Conservation (phyloP, 805 yeast genomes). For the Hanseniaspora taiwanica region DNA sequence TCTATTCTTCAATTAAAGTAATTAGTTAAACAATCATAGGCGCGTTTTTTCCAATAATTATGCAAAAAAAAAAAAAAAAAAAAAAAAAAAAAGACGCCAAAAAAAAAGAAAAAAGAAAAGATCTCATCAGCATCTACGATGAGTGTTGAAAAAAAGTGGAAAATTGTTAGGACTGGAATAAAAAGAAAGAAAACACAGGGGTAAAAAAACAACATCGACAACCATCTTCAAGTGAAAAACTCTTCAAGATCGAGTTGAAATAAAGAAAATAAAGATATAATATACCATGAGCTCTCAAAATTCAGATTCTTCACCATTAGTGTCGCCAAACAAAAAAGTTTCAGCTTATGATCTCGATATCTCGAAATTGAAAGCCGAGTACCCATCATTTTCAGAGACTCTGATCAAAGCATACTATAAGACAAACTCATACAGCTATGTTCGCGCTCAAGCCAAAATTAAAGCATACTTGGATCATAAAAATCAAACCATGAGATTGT, state of each 20-base stretch:
- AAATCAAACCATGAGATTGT: not conserved
- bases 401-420: constrained; percentile 25
- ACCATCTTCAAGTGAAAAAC: no score
- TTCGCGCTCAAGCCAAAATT: not conserved
- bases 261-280: no score
- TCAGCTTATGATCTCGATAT: constrained; percentile 9
- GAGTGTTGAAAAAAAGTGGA: no score
- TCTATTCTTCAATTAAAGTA: not conserved
- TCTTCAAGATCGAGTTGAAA: no score
- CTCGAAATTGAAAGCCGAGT: constrained; percentile 15
- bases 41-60: no score
- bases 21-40: no score
- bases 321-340: not conserved
- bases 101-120: no score
- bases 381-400: constrained; percentile 22
- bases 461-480: not conserved
- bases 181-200: no score
- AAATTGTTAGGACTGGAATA: no score
- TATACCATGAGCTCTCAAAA: not conserved
- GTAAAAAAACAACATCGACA: no score
- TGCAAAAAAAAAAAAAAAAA: no score
- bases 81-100: not conserved
- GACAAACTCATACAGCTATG: constrained; percentile 1
- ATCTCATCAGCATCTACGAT: no score
- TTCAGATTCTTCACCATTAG: not conserved